These are phyloP conservation scores for Actinidia polygama DNA, from an alignment of 179 eudicot species.

Conservation along the genomic window DNA sequence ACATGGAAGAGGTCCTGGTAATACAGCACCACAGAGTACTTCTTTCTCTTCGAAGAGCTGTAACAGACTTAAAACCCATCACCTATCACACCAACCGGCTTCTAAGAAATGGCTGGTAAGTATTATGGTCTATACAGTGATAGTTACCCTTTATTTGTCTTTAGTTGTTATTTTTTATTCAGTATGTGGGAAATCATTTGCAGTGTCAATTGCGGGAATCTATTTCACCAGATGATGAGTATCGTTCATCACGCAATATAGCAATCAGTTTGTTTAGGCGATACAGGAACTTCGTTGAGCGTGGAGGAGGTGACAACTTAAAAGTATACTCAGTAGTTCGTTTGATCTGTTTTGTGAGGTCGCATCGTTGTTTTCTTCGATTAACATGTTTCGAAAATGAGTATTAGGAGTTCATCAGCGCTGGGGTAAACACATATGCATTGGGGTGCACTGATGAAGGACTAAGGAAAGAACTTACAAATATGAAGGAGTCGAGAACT, in stretches of 20 bases:
- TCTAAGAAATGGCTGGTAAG: constrained; percentile 76
- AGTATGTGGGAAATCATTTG: constrained; percentile 12
- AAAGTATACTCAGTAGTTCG: constrained; percentile 46
- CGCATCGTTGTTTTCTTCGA: constrained; percentile 8
- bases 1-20: constrained; percentile 34
- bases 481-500: constrained; percentile 71
- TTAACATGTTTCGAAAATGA: constrained; percentile 26
- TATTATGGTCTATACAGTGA: background rate
- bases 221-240: constrained; percentile 78
- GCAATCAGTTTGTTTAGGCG: constrained; percentile 89
- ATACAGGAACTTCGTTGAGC: constrained; percentile 76
- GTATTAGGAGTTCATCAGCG: constrained; percentile 81
- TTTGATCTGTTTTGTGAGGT: constrained; percentile 4
- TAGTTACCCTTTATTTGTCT: background rate
- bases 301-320: constrained; percentile 91
- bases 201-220: constrained; percentile 73
- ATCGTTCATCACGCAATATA: constrained; percentile 88
- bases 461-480: constrained; percentile 71
- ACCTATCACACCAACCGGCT: constrained; percentile 46
- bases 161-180: background rate
- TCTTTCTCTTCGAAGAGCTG: constrained; percentile 44
- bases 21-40: constrained; percentile 40
- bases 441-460: constrained; percentile 96
- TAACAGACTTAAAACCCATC: constrained; percentile 39
- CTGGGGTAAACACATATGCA: constrained; percentile 96